A percentile compares a stretch with the other conserved stretches of the same genome.
phyloP scores from a whole-genome alignment of 2,329 filamentous ascomycete species.

The Microcyclospora tardicrescens region DNA sequence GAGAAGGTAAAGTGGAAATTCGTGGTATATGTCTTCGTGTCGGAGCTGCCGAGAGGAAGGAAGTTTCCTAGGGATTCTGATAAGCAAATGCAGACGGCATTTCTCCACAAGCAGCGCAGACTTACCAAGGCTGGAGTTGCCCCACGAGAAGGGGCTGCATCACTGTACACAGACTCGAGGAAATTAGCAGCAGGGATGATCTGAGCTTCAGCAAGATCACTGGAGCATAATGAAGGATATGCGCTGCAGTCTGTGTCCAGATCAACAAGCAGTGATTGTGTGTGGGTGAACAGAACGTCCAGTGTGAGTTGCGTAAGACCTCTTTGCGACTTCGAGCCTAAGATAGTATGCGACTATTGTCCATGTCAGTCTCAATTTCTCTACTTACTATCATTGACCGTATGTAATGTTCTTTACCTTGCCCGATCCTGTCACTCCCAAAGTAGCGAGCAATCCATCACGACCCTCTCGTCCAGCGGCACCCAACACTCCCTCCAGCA shows the following conservation, averaged over 20 bases:
- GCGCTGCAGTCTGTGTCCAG: slow-evolving; percentile 42
- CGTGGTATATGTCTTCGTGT: slow-evolving; percentile 48
- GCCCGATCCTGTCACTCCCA: slow-evolving; percentile 90
- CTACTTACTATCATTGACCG: neutral
- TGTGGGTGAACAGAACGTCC: slow-evolving; percentile 75
- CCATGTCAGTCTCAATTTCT: slow-evolving; percentile 3
- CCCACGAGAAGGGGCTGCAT: slow-evolving; percentile 34
- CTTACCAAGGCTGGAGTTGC: slow-evolving; percentile 26
- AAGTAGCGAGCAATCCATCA: slow-evolving; percentile 78
- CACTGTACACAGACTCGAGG: slow-evolving; percentile 65
- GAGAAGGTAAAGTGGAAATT: slow-evolving; percentile 57
- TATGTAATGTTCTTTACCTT: slow-evolving; percentile 48
- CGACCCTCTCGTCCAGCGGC: slow-evolving; percentile 61
- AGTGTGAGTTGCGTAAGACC: slow-evolving; percentile 85
- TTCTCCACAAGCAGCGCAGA: no score
- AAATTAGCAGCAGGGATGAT: slow-evolving; percentile 63
- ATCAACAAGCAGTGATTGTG: slow-evolving; percentile 59
- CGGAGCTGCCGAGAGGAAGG: slow-evolving; percentile 25
- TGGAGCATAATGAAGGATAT: slow-evolving; percentile 60
- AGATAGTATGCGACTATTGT: slow-evolving; percentile 77
- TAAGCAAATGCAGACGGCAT: no score
- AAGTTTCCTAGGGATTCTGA: slow-evolving; percentile 17
- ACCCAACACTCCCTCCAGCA: slow-evolving; percentile 72
- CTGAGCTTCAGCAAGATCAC: slow-evolving; percentile 70
- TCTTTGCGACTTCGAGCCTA: slow-evolving; percentile 74